A percentile compares a stretch with the other conserved stretches of the same genome.
These are phyloP conservation scores for Dalbergia cochinchinensis DNA, from an alignment of 306 rosid genomes.

Conservation along the genomic window DNA sequence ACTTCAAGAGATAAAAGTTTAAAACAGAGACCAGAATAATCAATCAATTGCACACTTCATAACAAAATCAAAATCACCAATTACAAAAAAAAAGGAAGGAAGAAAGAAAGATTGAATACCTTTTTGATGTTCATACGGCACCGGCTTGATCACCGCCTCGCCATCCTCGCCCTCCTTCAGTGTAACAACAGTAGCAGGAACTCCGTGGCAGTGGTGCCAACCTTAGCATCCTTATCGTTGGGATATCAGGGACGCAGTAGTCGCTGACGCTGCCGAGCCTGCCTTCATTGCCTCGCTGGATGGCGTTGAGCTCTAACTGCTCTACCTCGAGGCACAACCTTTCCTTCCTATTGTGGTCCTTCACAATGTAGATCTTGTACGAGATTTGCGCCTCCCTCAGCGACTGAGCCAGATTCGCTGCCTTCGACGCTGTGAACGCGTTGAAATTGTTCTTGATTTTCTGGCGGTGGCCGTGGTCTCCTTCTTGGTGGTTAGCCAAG, in stretches of 20 bases:
- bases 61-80: neutral
- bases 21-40: too few species aligned
- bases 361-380: too few species aligned
- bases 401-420: slow-evolving; percentile 71
- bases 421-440: slow-evolving; percentile 74
- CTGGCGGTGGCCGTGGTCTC: neutral
- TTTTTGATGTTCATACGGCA: too few species aligned
- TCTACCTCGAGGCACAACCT: slow-evolving; percentile 80
- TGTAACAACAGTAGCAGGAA: slow-evolving; percentile 32
- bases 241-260: slow-evolving; percentile 80
- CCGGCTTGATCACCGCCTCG: slow-evolving; percentile 48
- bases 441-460: slow-evolving; percentile 74
- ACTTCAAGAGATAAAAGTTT: too few species aligned
- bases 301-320: slow-evolving; percentile 76
- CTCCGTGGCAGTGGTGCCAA: slow-evolving; percentile 18
- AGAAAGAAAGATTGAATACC: slow-evolving; percentile 3
- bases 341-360: slow-evolving; percentile 86
- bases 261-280: slow-evolving; percentile 85
- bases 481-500: neutral
- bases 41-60: neutral
- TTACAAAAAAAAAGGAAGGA: neutral
- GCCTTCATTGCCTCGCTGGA: slow-evolving; percentile 73
- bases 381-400: slow-evolving; percentile 81
- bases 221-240: slow-evolving; percentile 62
- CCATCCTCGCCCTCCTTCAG: slow-evolving; percentile 52